Percentiles rank a stretch among this genome's conserved stretches.
These are phyloP conservation scores for Colletotrichum eleusines DNA, from an alignment of 2,329 filamentous ascomycete species.

Conservation along the genomic window DNA sequence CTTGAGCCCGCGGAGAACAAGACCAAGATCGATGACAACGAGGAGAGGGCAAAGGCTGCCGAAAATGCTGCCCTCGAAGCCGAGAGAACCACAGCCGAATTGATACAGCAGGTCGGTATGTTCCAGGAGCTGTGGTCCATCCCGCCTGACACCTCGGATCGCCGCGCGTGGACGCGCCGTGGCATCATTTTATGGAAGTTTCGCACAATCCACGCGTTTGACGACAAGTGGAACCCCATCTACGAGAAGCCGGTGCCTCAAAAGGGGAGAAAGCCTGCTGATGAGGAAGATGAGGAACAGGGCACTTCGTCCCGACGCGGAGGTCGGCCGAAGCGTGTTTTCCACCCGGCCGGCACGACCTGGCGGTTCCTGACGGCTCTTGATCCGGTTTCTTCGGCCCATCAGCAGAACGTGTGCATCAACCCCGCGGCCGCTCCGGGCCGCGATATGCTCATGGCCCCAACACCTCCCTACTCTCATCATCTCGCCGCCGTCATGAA, in stretches of 20 bases:
- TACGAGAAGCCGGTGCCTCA: conserved; percentile 50
- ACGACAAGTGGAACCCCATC: conserved; percentile 59
- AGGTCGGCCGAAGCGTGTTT: conserved; percentile 48
- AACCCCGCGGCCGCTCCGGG: conserved; percentile 41
- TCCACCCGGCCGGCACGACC: conserved; percentile 65
- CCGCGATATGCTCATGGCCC: conserved; percentile 65
- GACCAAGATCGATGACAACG: conserved; percentile 44
- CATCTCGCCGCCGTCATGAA: conserved; percentile 68
- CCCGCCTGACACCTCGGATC: conserved; percentile 54
- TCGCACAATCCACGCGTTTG: conserved; percentile 60
- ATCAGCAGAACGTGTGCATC: conserved; percentile 61
- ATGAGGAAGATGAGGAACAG: conserved; percentile 49
- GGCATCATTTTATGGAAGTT: conserved; percentile 75
- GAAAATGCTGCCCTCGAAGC: conserved; percentile 41
- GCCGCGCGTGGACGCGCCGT: conserved; percentile 65
- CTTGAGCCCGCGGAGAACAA: conserved; percentile 47
- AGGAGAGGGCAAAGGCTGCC: conserved; percentile 44
- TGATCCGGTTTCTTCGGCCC: conserved; percentile 69
- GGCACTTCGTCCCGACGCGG: conserved; percentile 24
- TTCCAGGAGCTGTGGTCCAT: conserved; percentile 74
- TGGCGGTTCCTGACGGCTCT: conserved; percentile 74
- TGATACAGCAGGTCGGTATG: conserved; percentile 73
- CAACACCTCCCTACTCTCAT: conserved; percentile 58
- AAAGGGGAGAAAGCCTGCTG: conserved; percentile 39
- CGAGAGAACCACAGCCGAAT: conserved; percentile 55